Conservation (phyloP, 768 basidiomycete species). For the Hirschioporus abietinus region DNA sequence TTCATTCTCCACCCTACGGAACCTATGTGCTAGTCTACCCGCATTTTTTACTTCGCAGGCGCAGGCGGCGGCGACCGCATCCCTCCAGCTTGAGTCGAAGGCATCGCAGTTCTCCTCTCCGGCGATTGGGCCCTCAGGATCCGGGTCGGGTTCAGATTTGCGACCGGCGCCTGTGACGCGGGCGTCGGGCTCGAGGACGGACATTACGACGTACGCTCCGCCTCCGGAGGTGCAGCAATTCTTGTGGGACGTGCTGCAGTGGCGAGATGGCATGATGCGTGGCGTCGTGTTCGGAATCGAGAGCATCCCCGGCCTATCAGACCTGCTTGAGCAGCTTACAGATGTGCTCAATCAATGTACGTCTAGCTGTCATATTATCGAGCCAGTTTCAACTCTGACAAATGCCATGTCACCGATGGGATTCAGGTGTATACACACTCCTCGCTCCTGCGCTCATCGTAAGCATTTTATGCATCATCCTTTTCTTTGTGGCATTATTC, state of each 20-base stretch:
- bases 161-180: no score
- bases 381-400: not conserved
- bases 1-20: conserved; percentile 31
- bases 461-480: conserved; percentile 13
- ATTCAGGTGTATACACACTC: conserved; percentile 55
- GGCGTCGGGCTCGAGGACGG: not conserved
- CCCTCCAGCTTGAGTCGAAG: conserved; percentile 41
- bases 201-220: conserved; percentile 12
- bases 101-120: conserved; percentile 57
- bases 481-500: no score
- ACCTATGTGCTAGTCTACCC: conserved; percentile 26
- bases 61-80: conserved; percentile 32
- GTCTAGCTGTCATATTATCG: conserved; percentile 15
- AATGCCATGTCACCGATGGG: not conserved
- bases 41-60: conserved; percentile 45
- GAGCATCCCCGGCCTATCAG: conserved; percentile 56
- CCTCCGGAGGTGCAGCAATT: conserved; percentile 62
- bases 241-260: conserved; percentile 51
- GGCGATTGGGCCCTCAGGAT: not conserved
- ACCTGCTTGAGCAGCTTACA: conserved; percentile 54
- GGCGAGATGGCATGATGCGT: conserved; percentile 57
- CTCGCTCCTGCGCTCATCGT: conserved; percentile 62
- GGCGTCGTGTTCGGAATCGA: conserved; percentile 52
- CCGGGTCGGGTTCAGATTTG: not conserved
- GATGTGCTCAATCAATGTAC: conserved; percentile 64